phyloP scores from a whole-genome alignment of 2,329 filamentous ascomycete genomes.

The Thelonectria rubi region DNA sequence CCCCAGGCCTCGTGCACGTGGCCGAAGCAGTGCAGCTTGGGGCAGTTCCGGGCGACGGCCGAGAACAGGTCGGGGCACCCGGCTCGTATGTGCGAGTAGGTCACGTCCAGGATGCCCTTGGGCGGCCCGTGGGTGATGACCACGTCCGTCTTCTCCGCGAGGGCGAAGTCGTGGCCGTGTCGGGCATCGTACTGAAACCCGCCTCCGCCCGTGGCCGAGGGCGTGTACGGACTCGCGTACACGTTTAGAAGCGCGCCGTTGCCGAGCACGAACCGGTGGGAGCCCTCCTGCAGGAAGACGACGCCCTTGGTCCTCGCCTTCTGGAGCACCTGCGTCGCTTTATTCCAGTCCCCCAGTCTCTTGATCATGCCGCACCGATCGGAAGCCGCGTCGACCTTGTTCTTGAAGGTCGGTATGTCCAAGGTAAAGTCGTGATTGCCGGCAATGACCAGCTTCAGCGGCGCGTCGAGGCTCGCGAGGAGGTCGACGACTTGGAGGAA shows the following conservation, averaged over 20 bases:
- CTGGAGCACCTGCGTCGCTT: slow-evolving; percentile 43
- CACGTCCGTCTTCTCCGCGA: slow-evolving; percentile 42
- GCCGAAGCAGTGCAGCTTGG: slow-evolving; percentile 50
- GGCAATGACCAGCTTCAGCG: slow-evolving; percentile 59
- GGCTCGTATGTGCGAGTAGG: slow-evolving; percentile 37
- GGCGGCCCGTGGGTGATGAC: slow-evolving; percentile 38
- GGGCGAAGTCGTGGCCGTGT: slow-evolving; percentile 39
- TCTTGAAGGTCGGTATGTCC: slow-evolving; percentile 47
- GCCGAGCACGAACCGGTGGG: slow-evolving; percentile 48
- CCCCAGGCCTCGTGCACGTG: slow-evolving; percentile 49
- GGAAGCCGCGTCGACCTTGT: slow-evolving; percentile 29
- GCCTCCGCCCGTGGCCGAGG: slow-evolving; percentile 48
- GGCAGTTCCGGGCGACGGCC: slow-evolving; percentile 42
- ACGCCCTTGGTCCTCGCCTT: slow-evolving; percentile 44
- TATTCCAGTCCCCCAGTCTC: slow-evolving; percentile 43
- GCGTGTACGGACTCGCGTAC: slow-evolving; percentile 58
- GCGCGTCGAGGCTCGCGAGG: slow-evolving; percentile 51
- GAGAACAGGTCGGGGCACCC: slow-evolving; percentile 47
- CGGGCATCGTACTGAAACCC: slow-evolving; percentile 54
- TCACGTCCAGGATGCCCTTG: slow-evolving; percentile 53
- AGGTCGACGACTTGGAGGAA: slow-evolving; percentile 49
- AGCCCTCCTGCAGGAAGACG: slow-evolving; percentile 54
- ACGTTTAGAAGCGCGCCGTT: slow-evolving; percentile 54
- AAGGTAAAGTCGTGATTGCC: slow-evolving; percentile 62
- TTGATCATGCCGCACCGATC: too few species aligned